phyloP scores from a whole-genome alignment of 371 early-diverging fungal species.

The Lichtheimia ramosa region DNA sequence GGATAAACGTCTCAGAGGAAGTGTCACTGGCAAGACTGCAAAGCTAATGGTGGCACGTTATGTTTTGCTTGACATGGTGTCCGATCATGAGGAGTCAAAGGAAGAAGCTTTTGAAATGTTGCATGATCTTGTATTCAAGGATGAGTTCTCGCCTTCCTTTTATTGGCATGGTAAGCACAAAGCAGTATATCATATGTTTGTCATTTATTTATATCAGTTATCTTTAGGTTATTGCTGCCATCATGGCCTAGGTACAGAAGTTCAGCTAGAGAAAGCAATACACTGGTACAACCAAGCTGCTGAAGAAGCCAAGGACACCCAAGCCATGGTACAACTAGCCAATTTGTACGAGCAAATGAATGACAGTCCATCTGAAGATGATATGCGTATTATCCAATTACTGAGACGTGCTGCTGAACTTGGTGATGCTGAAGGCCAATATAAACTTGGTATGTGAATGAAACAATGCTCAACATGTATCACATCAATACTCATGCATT shows the following conservation, averaged over 20 bases:
- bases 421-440: slow-evolving; percentile 42
- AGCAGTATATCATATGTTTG: not conserved
- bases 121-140: slow-evolving; percentile 22
- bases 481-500: not conserved
- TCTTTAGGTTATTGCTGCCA: slow-evolving; percentile 24
- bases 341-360: slow-evolving; percentile 25
- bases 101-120: slow-evolving; percentile 30
- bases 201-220: not conserved
- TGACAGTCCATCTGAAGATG: slow-evolving; percentile 5
- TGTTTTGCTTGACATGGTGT: slow-evolving; percentile 16
- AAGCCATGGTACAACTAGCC: slow-evolving; percentile 30
- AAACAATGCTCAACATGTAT: not conserved
- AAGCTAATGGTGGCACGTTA: slow-evolving; percentile 44
- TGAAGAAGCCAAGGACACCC: slow-evolving; percentile 22
- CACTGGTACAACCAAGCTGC: slow-evolving; percentile 27
- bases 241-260: slow-evolving; percentile 27
- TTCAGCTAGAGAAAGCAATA: slow-evolving; percentile 20
- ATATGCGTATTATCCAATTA: slow-evolving; percentile 14
- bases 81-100: slow-evolving; percentile 10
- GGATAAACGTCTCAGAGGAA: slow-evolving; percentile 27
- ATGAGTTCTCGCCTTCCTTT: slow-evolving; percentile 31
- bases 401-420: slow-evolving; percentile 23
- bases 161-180: slow-evolving; percentile 39
- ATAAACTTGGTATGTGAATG: slow-evolving; percentile 26
- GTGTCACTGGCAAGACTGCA: slow-evolving; percentile 26